A percentile compares a stretch with the other conserved stretches of the same genome.
Conservation (phyloP, 1,284 basidiomycete genomes). For the Xerocomus minutiporus region DNA sequence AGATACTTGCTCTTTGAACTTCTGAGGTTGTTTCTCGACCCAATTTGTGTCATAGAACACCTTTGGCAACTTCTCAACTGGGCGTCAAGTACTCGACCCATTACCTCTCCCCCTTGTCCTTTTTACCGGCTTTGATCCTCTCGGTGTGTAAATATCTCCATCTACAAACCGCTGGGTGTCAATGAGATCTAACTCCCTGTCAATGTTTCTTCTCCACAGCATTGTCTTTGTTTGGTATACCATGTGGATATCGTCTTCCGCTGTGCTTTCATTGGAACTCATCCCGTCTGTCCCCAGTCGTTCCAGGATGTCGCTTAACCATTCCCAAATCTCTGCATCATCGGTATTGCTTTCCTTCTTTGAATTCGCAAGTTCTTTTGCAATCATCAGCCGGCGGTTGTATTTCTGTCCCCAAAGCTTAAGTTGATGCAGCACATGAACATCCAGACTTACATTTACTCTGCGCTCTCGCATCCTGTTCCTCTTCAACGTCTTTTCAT, state of each 20-base stretch:
- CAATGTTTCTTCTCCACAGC: background rate
- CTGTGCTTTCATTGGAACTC: background rate
- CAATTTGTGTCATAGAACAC: background rate
- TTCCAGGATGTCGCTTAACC: background rate
- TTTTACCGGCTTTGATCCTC: background rate
- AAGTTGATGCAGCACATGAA: too few relatives aligned
- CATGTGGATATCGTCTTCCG: background rate
- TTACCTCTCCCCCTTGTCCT: background rate
- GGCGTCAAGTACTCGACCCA: background rate
- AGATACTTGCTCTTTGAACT: background rate
- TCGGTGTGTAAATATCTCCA: background rate
- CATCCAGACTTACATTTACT: too few relatives aligned
- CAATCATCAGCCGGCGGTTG: too few relatives aligned
- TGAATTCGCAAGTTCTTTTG: background rate
- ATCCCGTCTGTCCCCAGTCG: background rate
- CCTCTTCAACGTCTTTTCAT: too few relatives aligned
- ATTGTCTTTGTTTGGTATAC: background rate
- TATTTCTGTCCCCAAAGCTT: too few relatives aligned
- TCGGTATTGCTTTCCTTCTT: background rate
- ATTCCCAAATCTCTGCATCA: background rate
- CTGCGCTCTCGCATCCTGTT: background rate
- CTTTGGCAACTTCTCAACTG: background rate
- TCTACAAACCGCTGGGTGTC: background rate
- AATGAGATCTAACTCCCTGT: background rate
- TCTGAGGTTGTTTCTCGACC: background rate